Percentiles rank a stretch among this genome's conserved stretches.
Conservation (phyloP, 768 basidiomycete species). For the Xerocomellus intermedius region DNA sequence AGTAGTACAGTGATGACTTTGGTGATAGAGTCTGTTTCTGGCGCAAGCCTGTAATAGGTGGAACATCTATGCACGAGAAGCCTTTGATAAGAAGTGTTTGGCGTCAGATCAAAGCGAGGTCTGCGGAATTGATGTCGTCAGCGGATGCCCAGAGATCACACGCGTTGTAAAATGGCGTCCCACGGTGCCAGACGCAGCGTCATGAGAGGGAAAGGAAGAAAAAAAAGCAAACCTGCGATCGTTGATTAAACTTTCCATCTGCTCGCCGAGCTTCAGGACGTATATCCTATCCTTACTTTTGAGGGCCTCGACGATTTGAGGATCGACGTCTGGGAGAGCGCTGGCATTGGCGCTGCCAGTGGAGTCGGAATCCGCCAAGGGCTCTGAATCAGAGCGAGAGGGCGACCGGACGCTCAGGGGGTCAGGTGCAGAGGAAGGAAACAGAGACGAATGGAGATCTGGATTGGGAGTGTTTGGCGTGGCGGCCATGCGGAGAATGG, state of each 20-base stretch:
- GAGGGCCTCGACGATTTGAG: slow-evolving; percentile 82
- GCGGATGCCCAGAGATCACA: slow-evolving; percentile 4
- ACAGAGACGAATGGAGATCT: slow-evolving; percentile 11
- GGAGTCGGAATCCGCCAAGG: slow-evolving; percentile 29
- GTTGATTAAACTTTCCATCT: slow-evolving; percentile 75
- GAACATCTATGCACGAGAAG: slow-evolving; percentile 85
- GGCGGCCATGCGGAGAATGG: slow-evolving; percentile 13
- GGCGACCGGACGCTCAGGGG: slow-evolving; percentile 9
- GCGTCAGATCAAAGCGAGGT: slow-evolving; percentile 60
- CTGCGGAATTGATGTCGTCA: slow-evolving; percentile 39
- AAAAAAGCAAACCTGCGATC: slow-evolving; percentile 61
- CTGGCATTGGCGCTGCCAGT: slow-evolving; percentile 24
- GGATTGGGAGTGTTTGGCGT: slow-evolving; percentile 10
- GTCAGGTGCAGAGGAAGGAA: slow-evolving; percentile 19
- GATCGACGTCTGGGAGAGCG: slow-evolving; percentile 55
- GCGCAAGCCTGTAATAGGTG: slow-evolving; percentile 71
- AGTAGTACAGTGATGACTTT: slow-evolving; percentile 61
- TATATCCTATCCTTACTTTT: slow-evolving; percentile 85
- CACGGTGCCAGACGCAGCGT: slow-evolving; percentile 4
- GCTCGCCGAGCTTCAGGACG: slow-evolving; percentile 85
- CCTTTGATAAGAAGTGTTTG: slow-evolving; percentile 79
- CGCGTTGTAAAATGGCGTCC: neutral
- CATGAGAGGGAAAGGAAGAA: neutral
- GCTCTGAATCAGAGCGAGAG: slow-evolving; percentile 27
- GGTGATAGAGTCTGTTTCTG: slow-evolving; percentile 62